phyloP scores from a whole-genome alignment of 2,329 filamentous ascomycete species.

The Botrytis deweyae region DNA sequence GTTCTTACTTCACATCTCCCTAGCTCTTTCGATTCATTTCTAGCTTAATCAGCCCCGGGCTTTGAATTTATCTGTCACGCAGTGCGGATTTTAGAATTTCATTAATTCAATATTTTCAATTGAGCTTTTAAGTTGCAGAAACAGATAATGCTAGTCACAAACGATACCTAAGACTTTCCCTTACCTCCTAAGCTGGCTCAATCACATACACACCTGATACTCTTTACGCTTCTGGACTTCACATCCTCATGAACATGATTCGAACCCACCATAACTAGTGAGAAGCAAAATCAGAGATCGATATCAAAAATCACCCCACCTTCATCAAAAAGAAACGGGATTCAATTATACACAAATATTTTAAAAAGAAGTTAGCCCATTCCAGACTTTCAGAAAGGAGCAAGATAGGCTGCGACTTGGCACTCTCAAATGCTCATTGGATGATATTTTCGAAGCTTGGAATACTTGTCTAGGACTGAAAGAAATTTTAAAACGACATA shows the following conservation, averaged over 20 bases:
- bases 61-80: too few relatives aligned
- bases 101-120: background rate
- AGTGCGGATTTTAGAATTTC: background rate
- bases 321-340: background rate
- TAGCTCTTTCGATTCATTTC: background rate
- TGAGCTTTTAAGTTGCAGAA: background rate
- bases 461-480: background rate
- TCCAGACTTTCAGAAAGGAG: background rate
- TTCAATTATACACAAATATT: background rate
- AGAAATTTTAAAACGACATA: background rate
- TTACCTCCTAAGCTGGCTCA: background rate
- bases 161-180: rapidly evolving
- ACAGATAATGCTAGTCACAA: background rate
- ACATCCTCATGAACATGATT: background rate
- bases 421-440: background rate
- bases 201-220: background rate
- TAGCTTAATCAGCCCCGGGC: background rate
- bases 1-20: background rate
- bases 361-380: background rate
- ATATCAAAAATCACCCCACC: too few relatives aligned
- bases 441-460: rapidly evolving
- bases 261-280: too few relatives aligned
- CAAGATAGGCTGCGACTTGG: background rate
- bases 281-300: too few relatives aligned
- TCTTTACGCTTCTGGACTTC: background rate